Evolutionary conservation across 371 early-diverging fungal genomes (phyloP).

Genomic region (Mucor piriformis): DNA sequence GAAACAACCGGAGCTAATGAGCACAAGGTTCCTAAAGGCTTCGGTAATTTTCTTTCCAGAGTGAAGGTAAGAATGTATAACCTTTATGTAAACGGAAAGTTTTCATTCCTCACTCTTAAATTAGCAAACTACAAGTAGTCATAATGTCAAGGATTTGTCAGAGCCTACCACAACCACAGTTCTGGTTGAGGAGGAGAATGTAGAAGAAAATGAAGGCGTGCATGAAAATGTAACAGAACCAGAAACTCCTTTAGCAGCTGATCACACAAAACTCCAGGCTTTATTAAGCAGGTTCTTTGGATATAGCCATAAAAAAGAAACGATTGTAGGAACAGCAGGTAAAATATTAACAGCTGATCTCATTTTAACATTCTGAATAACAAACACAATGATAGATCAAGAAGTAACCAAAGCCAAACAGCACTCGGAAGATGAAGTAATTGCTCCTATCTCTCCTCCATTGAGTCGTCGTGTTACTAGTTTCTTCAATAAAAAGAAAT

Average conservation of each 20-base stretch:
- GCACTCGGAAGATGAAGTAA: not conserved
- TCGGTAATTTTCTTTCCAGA: slow-evolving; percentile 14
- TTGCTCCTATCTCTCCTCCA: slow-evolving; percentile 17
- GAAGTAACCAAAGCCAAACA: not conserved
- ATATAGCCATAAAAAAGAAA: slow-evolving; percentile 14
- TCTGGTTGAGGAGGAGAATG: not conserved
- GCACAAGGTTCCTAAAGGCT: slow-evolving; percentile 12
- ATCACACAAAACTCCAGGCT: slow-evolving; percentile 27
- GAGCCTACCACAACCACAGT: slow-evolving; percentile 1
- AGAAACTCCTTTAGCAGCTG: slow-evolving; percentile 15
- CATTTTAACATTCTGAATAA: not conserved
- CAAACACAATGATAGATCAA: not conserved
- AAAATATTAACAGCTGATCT: not conserved
- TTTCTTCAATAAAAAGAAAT: slow-evolving; percentile 18
- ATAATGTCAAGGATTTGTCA: slow-evolving; percentile 9
- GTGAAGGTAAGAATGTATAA: not conserved
- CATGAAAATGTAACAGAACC: slow-evolving; percentile 7
- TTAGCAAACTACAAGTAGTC: slow-evolving; percentile 13
- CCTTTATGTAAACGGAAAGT: not conserved
- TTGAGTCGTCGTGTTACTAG: slow-evolving; percentile 25
- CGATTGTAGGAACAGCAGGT: slow-evolving; percentile 11
- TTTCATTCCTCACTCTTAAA: not conserved
- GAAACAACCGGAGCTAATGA: slow-evolving; percentile 2
- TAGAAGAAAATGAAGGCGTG: not conserved
- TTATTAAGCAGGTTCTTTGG: slow-evolving; percentile 24